phyloP scores from a whole-genome alignment of 352 stramenopile genomes.

The Phytophthora podocarpi region DNA sequence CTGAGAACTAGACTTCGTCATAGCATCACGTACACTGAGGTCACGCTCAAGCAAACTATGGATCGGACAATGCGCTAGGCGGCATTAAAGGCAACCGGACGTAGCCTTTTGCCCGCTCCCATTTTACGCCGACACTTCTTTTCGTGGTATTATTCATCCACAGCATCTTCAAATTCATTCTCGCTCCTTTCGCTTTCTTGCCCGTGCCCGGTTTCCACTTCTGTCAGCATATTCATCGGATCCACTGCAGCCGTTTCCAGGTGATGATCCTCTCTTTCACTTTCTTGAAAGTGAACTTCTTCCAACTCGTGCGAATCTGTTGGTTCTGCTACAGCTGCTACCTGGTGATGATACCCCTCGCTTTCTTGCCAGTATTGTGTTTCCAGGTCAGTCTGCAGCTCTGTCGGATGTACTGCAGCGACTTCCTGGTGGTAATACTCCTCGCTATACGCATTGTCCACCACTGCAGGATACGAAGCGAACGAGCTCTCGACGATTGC shows the following conservation, averaged over 20 bases:
- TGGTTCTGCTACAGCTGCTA: constrained; percentile 10
- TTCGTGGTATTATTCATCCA: constrained; percentile 27
- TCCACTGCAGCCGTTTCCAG: neutral
- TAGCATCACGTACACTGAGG: neutral
- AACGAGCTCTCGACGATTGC: neutral
- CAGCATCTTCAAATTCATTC: constrained; percentile 45
- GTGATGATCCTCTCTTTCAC: neutral
- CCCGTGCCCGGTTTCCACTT: neutral
- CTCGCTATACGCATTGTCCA: constrained; percentile 1
- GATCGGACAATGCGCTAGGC: no score
- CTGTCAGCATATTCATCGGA: neutral
- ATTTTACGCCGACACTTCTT: no score
- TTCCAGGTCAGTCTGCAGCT: constrained; percentile 1
- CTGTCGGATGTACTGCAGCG: constrained; percentile 12
- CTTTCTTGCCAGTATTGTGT: constrained; percentile 8
- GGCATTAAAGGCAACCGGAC: no score
- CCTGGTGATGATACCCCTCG: constrained; percentile 14
- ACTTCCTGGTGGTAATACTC: constrained; percentile 8
- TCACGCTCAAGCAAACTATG: neutral
- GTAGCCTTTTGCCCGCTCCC: no score
- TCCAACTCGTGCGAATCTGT: constrained; percentile 4
- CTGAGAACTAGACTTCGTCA: constrained; percentile 7
- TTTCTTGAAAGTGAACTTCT: constrained; percentile 3
- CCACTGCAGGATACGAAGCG: constrained; percentile 1
- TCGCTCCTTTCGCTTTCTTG: constrained; percentile 26